A percentile compares a stretch with the other conserved stretches of the same genome.
Evolutionary conservation across 108 stramenopile species (phyloP).

Genomic region (Cyclotella baltica): DNA sequence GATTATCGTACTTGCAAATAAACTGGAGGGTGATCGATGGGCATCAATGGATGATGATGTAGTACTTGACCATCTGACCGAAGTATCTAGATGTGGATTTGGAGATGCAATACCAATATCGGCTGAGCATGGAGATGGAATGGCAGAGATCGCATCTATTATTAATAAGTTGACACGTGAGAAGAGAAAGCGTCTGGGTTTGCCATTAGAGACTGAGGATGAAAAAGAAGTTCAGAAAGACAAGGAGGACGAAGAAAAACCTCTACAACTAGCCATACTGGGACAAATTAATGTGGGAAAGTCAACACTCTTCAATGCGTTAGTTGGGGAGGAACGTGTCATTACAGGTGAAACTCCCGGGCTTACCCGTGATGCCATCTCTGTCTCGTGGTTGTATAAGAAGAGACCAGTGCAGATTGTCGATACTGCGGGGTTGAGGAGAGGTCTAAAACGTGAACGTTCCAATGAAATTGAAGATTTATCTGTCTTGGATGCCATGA

Average conservation of each 20-base stretch:
- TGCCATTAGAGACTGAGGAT: constrained; percentile 26
- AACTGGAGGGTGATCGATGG: constrained; percentile 88
- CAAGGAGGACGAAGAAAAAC: constrained; percentile 50
- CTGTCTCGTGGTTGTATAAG: constrained; percentile 81
- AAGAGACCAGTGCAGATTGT: constrained; percentile 76
- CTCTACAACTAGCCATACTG: constrained; percentile 86
- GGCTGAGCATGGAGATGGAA: constrained; percentile 86
- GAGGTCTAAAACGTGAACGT: constrained; percentile 67
- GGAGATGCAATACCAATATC: constrained; percentile 87
- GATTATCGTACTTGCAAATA: constrained; percentile 81
- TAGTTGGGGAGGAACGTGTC: constrained; percentile 82
- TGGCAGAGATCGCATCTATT: constrained; percentile 81
- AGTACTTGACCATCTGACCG: constrained; percentile 73
- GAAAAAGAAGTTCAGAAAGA: constrained; percentile 17
- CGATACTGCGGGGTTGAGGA: constrained; percentile 90
- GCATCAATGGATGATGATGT: constrained; percentile 54
- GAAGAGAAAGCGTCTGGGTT: constrained; percentile 55
- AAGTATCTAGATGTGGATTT: constrained; percentile 75
- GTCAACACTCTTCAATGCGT: constrained; percentile 83
- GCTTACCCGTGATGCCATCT: constrained; percentile 92
- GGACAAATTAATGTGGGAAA: constrained; percentile 94
- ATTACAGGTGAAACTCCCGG: constrained; percentile 84
- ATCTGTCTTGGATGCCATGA: constrained; percentile 83
- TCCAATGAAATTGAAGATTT: constrained; percentile 84
- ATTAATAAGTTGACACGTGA: constrained; percentile 64